Conservation (phyloP, 1,284 basidiomycete species). For the Trichosporon ovoides region DNA sequence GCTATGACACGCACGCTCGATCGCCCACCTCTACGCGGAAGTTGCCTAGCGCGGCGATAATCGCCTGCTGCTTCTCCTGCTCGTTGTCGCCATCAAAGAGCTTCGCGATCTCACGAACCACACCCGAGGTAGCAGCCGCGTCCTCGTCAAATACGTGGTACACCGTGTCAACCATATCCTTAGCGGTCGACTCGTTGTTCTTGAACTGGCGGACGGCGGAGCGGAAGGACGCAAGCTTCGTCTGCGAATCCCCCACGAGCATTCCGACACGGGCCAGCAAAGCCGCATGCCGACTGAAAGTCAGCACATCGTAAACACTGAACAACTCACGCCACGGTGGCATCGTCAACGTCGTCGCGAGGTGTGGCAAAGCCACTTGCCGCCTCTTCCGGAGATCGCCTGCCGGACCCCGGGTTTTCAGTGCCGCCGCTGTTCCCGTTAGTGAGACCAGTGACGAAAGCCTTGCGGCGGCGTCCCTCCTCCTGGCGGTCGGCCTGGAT, state of each 20-base stretch:
- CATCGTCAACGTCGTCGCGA: constrained; percentile 45
- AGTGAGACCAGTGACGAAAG: constrained; percentile 61
- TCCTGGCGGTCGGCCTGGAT: constrained; percentile 39
- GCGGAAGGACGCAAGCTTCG: constrained; percentile 69
- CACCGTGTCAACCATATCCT: constrained; percentile 79
- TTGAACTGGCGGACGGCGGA: constrained; percentile 75
- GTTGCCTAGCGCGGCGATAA: constrained; percentile 72
- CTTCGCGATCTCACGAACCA: constrained; percentile 73
- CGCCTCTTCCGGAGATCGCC: constrained; percentile 10
- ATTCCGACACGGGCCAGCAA: constrained; percentile 65
- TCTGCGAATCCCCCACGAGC: constrained; percentile 64
- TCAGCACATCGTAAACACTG: not conserved
- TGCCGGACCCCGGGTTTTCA: constrained; percentile 4
- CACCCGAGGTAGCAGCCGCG: constrained; percentile 67
- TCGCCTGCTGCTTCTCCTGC: constrained; percentile 62
- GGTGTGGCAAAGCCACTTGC: constrained; percentile 38
- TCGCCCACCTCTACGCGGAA: constrained; percentile 69
- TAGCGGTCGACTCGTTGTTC: constrained; percentile 68
- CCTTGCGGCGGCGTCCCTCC: constrained; percentile 45
- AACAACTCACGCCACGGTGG: constrained; percentile 26
- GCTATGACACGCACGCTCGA: not conserved
- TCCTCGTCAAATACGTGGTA: constrained; percentile 77
- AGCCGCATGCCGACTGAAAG: constrained; percentile 55
- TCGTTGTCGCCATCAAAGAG: constrained; percentile 72
- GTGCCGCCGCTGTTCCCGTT: not conserved